Evolutionary conservation across 2,329 filamentous ascomycete genomes (phyloP), one percentile per base, ranked within the genome.

Genomic region (Calonectria crousiana): DNA sequence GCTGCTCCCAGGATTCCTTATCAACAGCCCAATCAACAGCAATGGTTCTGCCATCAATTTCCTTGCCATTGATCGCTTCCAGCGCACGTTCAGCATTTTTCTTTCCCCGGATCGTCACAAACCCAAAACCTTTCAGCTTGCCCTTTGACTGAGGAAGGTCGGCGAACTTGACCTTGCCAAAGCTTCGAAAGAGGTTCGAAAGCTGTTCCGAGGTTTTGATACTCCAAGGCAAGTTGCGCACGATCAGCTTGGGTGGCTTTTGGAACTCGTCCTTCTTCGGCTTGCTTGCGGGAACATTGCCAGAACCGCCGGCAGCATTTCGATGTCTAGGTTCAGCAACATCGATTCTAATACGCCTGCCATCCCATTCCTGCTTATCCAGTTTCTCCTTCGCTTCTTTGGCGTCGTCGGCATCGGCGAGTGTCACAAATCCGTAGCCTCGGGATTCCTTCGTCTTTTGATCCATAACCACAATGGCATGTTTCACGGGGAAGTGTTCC

Each of bases 11-110:
- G 9, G 93, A 92, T 52, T 93, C 90, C 86, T 97, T 98, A 74
- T 98, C 95, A 4, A 98, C 95, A 38, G 97, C 96, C 95, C 95
- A 99, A 86, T 99, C 97, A 9, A 99, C 97, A 34, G 96, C 97
- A 74, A 99, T 85, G 11, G 93, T 94, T 80, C 97, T 91, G 2
- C 96, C 97, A 83, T 98, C 96, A 26, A 99, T 90, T 75, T 94
- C 92, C 83, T 95, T 98, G 73, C 96, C 97, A 84, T 98, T 99
- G 78, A 98, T 88, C 28, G 90, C 92, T 73, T 93, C 92, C 72
- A 99, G 89, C 2, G 97, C 97, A 83, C 93, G 95, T 84, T 98
- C 95, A 0, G 97, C 96, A 84, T 98, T 98, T 85, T 95, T 96
- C 81, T 90, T 93, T 52, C 96, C 95, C 74, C 96, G 90, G 84